Conservation (phyloP, 257 asterid species). For the Solanum bulbocastanum region DNA sequence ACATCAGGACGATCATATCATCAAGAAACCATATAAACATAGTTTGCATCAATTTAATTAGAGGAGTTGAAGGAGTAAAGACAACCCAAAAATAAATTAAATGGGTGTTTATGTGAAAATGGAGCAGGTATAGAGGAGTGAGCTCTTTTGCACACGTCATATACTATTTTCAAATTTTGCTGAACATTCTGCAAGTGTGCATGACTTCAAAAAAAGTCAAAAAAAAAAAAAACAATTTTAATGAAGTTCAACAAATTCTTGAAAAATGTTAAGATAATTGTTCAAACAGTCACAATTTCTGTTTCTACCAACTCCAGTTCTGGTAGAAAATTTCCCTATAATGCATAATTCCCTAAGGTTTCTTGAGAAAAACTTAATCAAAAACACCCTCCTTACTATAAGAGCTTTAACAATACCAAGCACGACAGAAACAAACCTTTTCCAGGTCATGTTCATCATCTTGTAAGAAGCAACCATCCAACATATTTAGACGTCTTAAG, state of each 20-base stretch:
- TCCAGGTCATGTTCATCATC: constrained; percentile 28
- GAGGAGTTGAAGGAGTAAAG: neutral
- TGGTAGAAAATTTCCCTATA: neutral
- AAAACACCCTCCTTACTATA: neutral
- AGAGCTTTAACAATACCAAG: neutral
- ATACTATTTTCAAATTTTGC: neutral
- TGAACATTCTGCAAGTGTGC: neutral
- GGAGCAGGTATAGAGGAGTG: neutral
- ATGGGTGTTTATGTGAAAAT: neutral
- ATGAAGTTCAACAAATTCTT: neutral
- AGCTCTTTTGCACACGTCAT: neutral
- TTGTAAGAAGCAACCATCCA: constrained; percentile 30
- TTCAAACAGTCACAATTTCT: neutral
- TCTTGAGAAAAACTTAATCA: neutral
- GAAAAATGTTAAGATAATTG: neutral
- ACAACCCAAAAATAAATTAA: neutral
- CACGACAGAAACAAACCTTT: constrained; percentile 57
- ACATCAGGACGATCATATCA: constrained; percentile 1
- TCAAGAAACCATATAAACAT: neutral
- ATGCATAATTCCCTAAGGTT: neutral
- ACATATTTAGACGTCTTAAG: constrained; percentile 41
- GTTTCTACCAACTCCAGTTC: neutral
- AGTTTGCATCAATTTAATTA: neutral
- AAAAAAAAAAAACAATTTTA: neutral
- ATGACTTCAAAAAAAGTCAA: neutral